Base-by-base conservation (phyloP, 345 rosid genomes). In the Eutrema yunnanense region DNA sequence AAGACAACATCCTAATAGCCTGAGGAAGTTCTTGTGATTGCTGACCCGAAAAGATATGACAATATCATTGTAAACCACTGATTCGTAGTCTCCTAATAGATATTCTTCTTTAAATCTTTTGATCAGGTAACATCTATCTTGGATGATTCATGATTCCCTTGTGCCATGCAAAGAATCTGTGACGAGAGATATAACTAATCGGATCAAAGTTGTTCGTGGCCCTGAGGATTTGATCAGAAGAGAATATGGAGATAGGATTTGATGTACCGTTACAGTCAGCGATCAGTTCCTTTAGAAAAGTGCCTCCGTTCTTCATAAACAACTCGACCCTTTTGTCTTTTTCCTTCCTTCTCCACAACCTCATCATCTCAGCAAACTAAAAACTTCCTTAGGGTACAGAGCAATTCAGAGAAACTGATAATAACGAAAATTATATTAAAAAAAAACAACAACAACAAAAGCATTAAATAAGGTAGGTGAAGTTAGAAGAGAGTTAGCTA, bases 21-120 rank as follows among this genome's bases (percentile, higher is more conserved):
- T 68, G 16, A 68, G 52, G n/a, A 68, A 53, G 27, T 32, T 68
- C 6, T 9, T 37, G 42, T 68, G 73, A 9, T 55, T 68, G 41
- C 50, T 68, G n/a, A 53, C 52, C 6, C 48, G 70, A 37, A 48
- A 4, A 65, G 70, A 65, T 47, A 64, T 47, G 2, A 32, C 44
- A 64, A 64, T 53, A 41, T 67, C 71, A 50, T 22, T 66, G 27
- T 66, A 66, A 52, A 66, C 60, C 48, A 46, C 42, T 29, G 63
- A 30, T 19, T 42, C 72, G 6, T 55, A 2, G n/a, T 30, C 41
- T 9, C 7, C 29, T 54, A n/a, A 34, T 49, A 48, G 2, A 65
- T 34, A 34, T 8, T 67, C 62, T 6, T 67, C 72, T n/a, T n/a
- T 27, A 12, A 54, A 67, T 30, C 32, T 67, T 62, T 67, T 67